These are phyloP conservation scores for Sanghuangporus weigelae DNA, from an alignment of 1,284 basidiomycete species.

Conservation along the genomic window DNA sequence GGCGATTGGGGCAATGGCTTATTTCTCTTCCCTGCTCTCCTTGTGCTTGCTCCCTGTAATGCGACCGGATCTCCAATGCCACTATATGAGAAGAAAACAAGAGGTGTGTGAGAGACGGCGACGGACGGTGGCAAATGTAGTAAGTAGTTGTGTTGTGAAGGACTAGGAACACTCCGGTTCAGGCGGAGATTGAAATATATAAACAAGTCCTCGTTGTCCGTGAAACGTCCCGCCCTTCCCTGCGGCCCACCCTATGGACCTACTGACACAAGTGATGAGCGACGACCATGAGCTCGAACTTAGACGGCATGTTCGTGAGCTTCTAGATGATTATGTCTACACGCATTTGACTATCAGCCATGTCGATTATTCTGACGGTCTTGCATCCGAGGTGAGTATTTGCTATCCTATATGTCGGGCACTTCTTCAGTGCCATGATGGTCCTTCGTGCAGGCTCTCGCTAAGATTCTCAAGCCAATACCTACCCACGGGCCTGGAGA, in stretches of 20 bases:
- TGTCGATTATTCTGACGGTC: constrained; percentile 45
- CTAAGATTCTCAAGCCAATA: constrained; percentile 35
- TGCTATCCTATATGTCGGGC: not conserved
- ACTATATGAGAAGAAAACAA: too few relatives aligned
- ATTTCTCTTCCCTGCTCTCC: too few relatives aligned
- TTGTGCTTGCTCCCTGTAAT: too few relatives aligned
- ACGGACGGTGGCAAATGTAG: too few relatives aligned
- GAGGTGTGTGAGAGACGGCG: too few relatives aligned
- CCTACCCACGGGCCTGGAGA: constrained; percentile 45
- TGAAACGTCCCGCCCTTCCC: not conserved
- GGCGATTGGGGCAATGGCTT: too few relatives aligned
- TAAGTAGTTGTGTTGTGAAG: too few relatives aligned
- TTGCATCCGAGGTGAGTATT: constrained; percentile 40
- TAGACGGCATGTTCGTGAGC: constrained; percentile 44
- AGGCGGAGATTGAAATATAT: not conserved
- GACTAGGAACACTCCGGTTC: not conserved
- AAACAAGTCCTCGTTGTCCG: not conserved
- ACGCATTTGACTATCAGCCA: constrained; percentile 53
- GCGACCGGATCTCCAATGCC: too few relatives aligned
- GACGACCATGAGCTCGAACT: constrained; percentile 27
- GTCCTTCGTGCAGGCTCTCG: constrained; percentile 35
- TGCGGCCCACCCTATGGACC: not conserved
- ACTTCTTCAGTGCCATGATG: not conserved
- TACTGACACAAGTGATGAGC: not conserved
- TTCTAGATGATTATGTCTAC: constrained; percentile 48